phyloP scores from a whole-genome alignment of 208 protist genomes.

The Crithidia sp. region DNA sequence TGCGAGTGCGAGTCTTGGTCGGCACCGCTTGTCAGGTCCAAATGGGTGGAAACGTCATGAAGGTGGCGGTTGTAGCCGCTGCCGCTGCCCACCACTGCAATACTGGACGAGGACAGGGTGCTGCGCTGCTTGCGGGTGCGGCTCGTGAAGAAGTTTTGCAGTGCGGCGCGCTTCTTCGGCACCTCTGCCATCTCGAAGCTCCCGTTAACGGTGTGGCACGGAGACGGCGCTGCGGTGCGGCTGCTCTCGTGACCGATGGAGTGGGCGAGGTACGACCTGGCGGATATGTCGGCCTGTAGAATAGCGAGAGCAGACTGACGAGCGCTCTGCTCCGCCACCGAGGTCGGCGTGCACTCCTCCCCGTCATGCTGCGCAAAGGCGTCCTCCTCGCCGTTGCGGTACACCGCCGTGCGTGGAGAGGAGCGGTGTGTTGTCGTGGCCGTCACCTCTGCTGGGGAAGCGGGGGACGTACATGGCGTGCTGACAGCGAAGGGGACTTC shows the following conservation, averaged over 20 bases:
- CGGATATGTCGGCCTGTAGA: conserved; percentile 28
- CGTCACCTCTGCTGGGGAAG: conserved; percentile 20
- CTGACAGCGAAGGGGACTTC: conserved; percentile 21
- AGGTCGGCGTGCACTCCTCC: conserved; percentile 17
- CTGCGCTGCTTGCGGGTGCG: conserved; percentile 12
- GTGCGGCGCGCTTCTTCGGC: conserved; percentile 1
- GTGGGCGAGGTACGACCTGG: neutral
- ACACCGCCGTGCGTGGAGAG: conserved; percentile 23
- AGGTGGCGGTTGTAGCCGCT: neutral
- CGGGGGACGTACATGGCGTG: conserved; percentile 14
- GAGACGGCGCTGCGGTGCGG: neutral
- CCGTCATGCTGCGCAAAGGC: conserved; percentile 18
- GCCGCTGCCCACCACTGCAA: neutral
- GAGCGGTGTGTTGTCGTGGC: conserved; percentile 3
- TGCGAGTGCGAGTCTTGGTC: conserved; percentile 8
- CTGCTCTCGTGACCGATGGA: neutral
- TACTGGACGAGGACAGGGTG: conserved; percentile 7
- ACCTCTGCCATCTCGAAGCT: conserved; percentile 15
- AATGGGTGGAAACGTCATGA: conserved; percentile 3
- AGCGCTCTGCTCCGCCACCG: conserved; percentile 20
- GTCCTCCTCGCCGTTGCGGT: neutral
- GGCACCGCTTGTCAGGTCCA: conserved; percentile 12
- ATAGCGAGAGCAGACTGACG: conserved; percentile 39
- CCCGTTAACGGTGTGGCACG: conserved; percentile 4
- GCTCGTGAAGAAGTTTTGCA: conserved; percentile 4